Evolutionary conservation across 2,329 filamentous ascomycete genomes (phyloP), one percentile per base, ranked within the genome.

Genomic region (Chaetothyriales sp.): DNA sequence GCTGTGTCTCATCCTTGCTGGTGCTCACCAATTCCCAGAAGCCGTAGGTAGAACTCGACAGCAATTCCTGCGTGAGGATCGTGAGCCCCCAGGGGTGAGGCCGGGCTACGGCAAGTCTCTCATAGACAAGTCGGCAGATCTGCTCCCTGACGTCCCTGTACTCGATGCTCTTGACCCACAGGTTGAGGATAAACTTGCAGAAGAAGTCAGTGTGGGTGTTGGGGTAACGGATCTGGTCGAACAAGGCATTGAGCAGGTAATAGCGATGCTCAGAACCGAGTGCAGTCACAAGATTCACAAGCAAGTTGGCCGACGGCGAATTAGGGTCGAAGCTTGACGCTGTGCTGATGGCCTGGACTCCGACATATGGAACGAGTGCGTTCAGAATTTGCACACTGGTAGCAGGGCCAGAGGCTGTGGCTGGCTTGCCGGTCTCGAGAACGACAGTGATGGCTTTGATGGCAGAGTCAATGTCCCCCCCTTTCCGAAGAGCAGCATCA

Each of bases 81-180:
- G 95, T 82, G 44, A 98, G 72, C 10, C 93, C 93, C 90, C 90
- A 96, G 18, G 93, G 90, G 65, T 96, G 90, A 49, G 90, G 90
- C 70, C 89, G 87, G 65, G 86, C 87, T 19, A 87, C 84, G 53
- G 93, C 79, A 46, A 95, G 73, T 47, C 92, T 80, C 73, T 98
- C 92, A 39, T 95, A 74, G 45, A 98, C 72, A 20, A 95, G 81
- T 46, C 90, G 80, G 49, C 87, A 86, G 52, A 98, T 90, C 65
- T 93, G 86, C 69, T 96, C 84, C 36, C 90, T 85, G 46, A 95
- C 81, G 55, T 88, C 84, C 1, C 76, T 76, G 61, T 90, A 86
- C 62, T 92, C 85, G 68, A 75, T 62, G 76, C 72, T 69, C 46
- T 92, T 85, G 18, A 81, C 86, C 66, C 95, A 96, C 42, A 95